Evolutionary conservation across 495 filamentous ascomycete species (phyloP), one percentile per base, ranked within the genome.

Genomic region (Xylaria scruposa): DNA sequence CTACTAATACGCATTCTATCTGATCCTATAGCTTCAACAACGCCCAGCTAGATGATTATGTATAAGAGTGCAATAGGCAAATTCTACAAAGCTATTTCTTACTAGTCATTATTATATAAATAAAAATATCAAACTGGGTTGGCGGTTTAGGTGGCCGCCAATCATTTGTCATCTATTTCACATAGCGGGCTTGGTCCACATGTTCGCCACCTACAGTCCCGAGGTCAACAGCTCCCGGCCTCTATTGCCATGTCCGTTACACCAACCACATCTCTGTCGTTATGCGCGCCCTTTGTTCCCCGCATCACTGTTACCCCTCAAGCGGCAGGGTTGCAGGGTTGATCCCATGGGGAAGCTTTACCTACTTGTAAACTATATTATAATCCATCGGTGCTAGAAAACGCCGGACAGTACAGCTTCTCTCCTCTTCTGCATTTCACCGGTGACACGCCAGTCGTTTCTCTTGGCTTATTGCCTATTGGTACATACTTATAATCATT

Each of bases 281-380:
- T 21, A 53, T 40, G 29, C 63, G 42, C 63, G 63, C 63, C 58
- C 58, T 60, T 60, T 38, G 58, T 60, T 60, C 58, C 38, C 58
- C 58, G 58, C 56, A 59, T 33, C 31, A 29, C 54, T 44, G 15
- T 67, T 67, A 67, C 63, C 63, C 63, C 63, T 67, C 63, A 42
- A 36, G 19, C 21, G 21, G 17, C 61, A 33, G 5, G 36, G 10
- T 36, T 21, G 17, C 61, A 33, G 5, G 36, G 10, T 36, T 21
- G 38, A 46, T 26, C 40, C 62, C 26, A 0, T 31, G 40, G 40
- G 42, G 38, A 47, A 65, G 46, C 26, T 6, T 36, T 31, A 10
- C 10, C 19, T 13, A 46, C 1, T 21, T 47, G 40, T 64, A 64
- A 4, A 24, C 24, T 51, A 51, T 7, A 21, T 42, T 42, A 58